Evolutionary conservation across 495 filamentous ascomycete species (phyloP).

Genomic region (Aspergillus cavernicola): DNA sequence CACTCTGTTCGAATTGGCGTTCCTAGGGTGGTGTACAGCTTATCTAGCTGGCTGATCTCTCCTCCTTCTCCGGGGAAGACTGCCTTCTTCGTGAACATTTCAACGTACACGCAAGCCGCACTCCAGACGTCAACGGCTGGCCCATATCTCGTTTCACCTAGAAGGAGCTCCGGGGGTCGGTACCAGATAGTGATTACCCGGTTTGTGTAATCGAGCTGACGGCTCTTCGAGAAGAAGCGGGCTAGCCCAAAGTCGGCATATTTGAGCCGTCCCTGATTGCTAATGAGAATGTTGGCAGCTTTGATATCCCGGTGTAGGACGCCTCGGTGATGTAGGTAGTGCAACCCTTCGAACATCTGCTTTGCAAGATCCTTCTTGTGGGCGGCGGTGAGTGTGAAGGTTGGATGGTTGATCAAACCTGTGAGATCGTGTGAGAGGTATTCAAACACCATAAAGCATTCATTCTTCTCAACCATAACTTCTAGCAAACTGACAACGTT

Average conservation of each 20-base stretch:
- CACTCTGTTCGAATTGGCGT: constrained; percentile 82
- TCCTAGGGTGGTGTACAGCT: constrained; percentile 89
- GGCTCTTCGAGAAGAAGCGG: constrained; percentile 92
- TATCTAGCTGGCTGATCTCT: constrained; percentile 94
- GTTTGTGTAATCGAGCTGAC: constrained; percentile 95
- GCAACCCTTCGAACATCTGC: constrained; percentile 91
- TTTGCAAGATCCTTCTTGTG: constrained; percentile 93
- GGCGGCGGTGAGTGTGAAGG: constrained; percentile 75
- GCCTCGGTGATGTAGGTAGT: constrained; percentile 90
- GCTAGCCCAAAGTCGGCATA: constrained; percentile 96
- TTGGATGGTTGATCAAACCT: constrained; percentile 86
- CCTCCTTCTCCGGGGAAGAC: constrained; percentile 94
- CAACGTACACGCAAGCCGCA: constrained; percentile 92
- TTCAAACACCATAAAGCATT: constrained; percentile 99
- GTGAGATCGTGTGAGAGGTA: constrained; percentile 95
- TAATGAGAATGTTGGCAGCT: constrained; percentile 91
- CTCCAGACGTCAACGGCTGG: constrained; percentile 97
- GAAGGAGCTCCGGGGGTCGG: constrained; percentile 82
- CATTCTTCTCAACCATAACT: constrained; percentile 97
- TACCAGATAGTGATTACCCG: constrained; percentile 98
- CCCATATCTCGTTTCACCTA: constrained; percentile 93
- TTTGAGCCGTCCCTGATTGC: constrained; percentile 82
- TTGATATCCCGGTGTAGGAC: constrained; percentile 96
- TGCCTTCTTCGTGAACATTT: constrained; percentile 92
- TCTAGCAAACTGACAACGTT: constrained; percentile 82